Evolutionary conservation across 2,329 filamentous ascomycete genomes (phyloP).

Genomic region (Mycosphaerella arachidis): DNA sequence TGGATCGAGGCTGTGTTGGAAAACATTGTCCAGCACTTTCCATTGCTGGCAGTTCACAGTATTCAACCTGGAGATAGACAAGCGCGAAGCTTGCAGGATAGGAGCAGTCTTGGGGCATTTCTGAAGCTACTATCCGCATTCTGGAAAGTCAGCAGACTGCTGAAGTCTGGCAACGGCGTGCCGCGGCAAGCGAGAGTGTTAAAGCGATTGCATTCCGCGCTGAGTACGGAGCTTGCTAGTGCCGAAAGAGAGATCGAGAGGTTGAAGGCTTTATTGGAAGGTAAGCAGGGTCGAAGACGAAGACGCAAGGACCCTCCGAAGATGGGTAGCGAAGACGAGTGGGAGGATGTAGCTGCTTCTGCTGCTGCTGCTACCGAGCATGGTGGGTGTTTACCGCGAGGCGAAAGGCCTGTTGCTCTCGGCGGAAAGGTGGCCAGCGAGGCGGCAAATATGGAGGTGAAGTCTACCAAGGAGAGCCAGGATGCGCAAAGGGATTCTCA

Average conservation of each 20-base stretch:
- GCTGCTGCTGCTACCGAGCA: neutral
- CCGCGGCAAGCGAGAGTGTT: conserved; percentile 7
- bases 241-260: conserved; percentile 11
- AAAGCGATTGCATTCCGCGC: neutral
- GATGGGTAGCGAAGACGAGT: neutral
- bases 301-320: neutral
- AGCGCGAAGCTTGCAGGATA: neutral
- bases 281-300: neutral
- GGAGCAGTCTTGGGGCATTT: neutral
- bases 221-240: conserved; percentile 1
- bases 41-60: neutral
- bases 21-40: neutral
- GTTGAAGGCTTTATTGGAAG: conserved; percentile 5
- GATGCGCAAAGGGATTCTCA: too few species aligned
- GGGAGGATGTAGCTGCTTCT: neutral
- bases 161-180: neutral
- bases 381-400: neutral
- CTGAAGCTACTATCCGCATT: neutral
- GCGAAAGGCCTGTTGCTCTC: neutral
- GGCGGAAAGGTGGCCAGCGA: neutral
- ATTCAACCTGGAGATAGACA: neutral
- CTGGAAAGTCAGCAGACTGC: neutral
- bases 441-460: neutral
- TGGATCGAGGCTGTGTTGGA: conserved; percentile 1
- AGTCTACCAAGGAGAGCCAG: too few species aligned